These are phyloP conservation scores for Scolecobasidium constrictum DNA, from an alignment of 2,329 filamentous ascomycete genomes.

Conservation along the genomic window DNA sequence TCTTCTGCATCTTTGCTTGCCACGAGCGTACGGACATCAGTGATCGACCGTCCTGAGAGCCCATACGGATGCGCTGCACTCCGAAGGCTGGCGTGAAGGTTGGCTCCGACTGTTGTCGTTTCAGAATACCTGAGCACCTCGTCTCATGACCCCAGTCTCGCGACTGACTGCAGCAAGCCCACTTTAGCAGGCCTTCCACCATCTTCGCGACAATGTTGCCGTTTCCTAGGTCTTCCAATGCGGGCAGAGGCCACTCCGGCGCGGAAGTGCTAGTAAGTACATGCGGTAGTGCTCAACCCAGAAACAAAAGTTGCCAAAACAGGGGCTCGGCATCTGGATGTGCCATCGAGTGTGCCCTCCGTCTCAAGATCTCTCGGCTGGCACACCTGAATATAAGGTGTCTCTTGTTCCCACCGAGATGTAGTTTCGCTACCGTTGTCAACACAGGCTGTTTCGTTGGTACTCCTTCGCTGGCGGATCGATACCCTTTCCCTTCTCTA, in stretches of 20 bases:
- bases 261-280: not conserved
- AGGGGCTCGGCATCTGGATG: constrained; percentile 6
- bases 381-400: constrained; percentile 10
- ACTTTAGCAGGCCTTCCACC: too few species aligned
- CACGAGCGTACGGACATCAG: too few species aligned
- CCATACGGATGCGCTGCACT: not conserved
- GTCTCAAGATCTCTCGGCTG: too few species aligned
- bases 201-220: too few species aligned
- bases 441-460: constrained; percentile 7
- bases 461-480: constrained; percentile 6
- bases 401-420: constrained; percentile 5
- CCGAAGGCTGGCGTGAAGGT: not conserved
- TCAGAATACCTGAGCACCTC: not conserved
- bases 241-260: not conserved
- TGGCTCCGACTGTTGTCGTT: constrained; percentile 5
- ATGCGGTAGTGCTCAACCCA: too few species aligned
- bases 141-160: constrained; percentile 7
- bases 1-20: too few species aligned
- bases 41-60: not conserved
- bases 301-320: not conserved
- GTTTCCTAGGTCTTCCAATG: not conserved
- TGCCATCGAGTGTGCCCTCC: constrained; percentile 4
- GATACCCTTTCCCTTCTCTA: constrained; percentile 5
- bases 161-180: constrained; percentile 7
- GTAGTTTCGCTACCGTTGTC: constrained; percentile 5